phyloP scores from a whole-genome alignment of 805 yeast species.

The Ascoidea asiatica region DNA sequence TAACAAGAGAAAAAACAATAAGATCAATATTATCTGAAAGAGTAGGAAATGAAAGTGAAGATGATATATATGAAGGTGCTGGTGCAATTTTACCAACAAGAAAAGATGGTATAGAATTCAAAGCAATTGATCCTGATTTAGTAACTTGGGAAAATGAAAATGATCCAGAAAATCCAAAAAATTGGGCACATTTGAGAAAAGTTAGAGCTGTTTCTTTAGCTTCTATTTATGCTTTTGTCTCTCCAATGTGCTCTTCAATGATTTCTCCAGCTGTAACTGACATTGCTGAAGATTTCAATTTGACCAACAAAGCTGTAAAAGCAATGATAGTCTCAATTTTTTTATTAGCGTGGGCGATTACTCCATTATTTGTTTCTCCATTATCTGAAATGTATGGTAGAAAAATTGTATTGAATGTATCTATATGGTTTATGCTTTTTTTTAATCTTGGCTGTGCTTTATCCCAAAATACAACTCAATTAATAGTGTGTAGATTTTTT shows the following conservation, averaged over 20 bases:
- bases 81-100: slow-evolving; percentile 14
- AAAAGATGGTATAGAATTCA: slow-evolving; percentile 39
- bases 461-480: slow-evolving; percentile 37
- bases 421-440: slow-evolving; percentile 32
- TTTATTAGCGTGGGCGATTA: slow-evolving; percentile 58
- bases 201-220: slow-evolving; percentile 31
- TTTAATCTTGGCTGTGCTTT: slow-evolving; percentile 52
- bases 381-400: slow-evolving; percentile 57
- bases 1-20: neutral
- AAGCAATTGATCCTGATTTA: slow-evolving; percentile 45
- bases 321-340: slow-evolving; percentile 48
- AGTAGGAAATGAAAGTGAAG: neutral
- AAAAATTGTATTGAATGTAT: slow-evolving; percentile 34
- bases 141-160: slow-evolving; percentile 54
- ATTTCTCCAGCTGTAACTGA: slow-evolving; percentile 44
- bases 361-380: slow-evolving; percentile 56
- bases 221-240: slow-evolving; percentile 38
- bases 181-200: slow-evolving; percentile 36
- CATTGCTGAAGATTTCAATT: slow-evolving; percentile 31
- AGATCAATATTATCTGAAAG: neutral
- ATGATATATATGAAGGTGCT: neutral
- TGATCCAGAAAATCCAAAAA: slow-evolving; percentile 52
- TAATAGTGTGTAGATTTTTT: slow-evolving; percentile 44
- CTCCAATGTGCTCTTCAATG: slow-evolving; percentile 53
- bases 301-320: slow-evolving; percentile 26